Evolutionary conservation across 2,329 filamentous ascomycete genomes (phyloP).

Genomic region (Fusarium neocosmosporiellum): DNA sequence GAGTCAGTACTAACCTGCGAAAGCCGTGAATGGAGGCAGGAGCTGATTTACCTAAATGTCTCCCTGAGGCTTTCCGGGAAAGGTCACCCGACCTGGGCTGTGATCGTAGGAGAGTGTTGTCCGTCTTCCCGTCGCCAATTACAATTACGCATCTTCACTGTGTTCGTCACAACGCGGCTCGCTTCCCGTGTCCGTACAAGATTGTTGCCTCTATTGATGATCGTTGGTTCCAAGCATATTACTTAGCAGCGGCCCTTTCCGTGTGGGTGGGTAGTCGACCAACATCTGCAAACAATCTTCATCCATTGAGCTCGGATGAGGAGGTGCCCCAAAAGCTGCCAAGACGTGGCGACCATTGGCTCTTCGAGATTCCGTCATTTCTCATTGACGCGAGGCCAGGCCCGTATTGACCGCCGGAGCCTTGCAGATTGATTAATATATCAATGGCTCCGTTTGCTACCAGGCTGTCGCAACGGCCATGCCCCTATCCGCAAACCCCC

Average conservation of each 20-base stretch:
- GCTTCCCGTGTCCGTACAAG: constrained; percentile 10
- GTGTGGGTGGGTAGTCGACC: neutral
- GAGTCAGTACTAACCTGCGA: neutral
- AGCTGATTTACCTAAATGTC: neutral
- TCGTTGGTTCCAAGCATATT: constrained; percentile 1
- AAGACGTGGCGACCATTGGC: neutral
- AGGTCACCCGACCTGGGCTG: neutral
- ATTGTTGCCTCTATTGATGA: neutral
- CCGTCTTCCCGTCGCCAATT: constrained; percentile 8
- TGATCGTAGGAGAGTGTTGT: constrained; percentile 16
- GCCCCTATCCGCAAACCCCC: neutral
- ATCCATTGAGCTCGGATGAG: neutral
- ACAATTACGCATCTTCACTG: constrained; percentile 1
- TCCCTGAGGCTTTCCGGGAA: neutral
- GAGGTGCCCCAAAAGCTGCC: neutral
- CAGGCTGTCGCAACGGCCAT: neutral
- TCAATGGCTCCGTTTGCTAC: neutral
- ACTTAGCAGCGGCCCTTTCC: constrained; percentile 18
- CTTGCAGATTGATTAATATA: neutral
- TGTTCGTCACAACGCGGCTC: constrained; percentile 12
- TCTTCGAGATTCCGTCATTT: neutral
- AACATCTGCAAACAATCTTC: constrained; percentile 9
- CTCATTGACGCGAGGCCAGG: neutral
- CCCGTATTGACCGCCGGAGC: neutral
- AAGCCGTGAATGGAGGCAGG: neutral